Evolutionary conservation across 805 yeast species (phyloP).

Genomic region (Barnettozyma wickerhamii): DNA sequence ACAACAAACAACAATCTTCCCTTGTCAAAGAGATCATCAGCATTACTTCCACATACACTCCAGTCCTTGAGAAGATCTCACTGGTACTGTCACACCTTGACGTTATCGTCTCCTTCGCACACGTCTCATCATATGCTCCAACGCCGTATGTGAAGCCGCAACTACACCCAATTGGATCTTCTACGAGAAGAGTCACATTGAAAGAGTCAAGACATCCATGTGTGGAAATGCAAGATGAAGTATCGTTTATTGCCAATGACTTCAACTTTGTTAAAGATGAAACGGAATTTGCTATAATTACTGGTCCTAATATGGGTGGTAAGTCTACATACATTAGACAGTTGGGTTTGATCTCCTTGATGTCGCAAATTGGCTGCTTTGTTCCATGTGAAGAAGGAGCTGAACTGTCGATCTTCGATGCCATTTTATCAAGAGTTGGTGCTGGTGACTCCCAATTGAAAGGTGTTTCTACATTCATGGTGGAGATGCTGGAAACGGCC

Average conservation of each 20-base stretch:
- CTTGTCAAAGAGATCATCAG: conserved; percentile 79
- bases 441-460: conserved; percentile 97
- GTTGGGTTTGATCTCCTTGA: conserved; percentile 76
- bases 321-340: conserved; percentile 91
- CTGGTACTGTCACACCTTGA: conserved; percentile 69
- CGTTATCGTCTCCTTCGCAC: conserved; percentile 82
- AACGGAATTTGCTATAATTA: conserved; percentile 75
- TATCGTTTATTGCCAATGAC: conserved; percentile 89
- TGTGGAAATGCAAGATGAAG: conserved; percentile 85
- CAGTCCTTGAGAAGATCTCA: conserved; percentile 68
- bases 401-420: conserved; percentile 80
- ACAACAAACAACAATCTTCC: conserved; percentile 69
- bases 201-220: conserved; percentile 92
- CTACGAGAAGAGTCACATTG: conserved; percentile 47
- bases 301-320: conserved; percentile 99
- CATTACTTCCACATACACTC: conserved; percentile 77
- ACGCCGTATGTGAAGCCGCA: conserved; percentile 73
- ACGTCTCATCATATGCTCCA: conserved; percentile 78
- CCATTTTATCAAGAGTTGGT: conserved; percentile 94
- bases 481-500: conserved; percentile 94
- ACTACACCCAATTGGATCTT: conserved; percentile 48
- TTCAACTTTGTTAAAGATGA: conserved; percentile 54
- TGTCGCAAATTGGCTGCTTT: conserved; percentile 82
- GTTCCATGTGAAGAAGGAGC: conserved; percentile 72
- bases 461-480: conserved; percentile 95